Evolutionary conservation across 345 rosid species (phyloP).

Genomic region (Isatis tinctoria): DNA sequence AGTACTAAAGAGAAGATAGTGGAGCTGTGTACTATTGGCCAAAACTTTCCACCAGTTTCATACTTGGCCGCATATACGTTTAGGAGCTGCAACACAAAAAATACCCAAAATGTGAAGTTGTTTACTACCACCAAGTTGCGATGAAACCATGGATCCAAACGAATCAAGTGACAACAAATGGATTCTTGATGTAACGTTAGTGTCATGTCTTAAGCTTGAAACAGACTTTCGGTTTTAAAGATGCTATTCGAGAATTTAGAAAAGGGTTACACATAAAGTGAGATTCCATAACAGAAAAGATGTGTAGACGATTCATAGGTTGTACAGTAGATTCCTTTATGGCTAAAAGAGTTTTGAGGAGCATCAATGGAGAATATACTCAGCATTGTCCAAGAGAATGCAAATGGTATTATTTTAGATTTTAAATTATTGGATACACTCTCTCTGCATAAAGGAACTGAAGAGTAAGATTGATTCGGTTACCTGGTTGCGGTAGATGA

Average conservation of each 20-base stretch:
- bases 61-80: slow-evolving; percentile 74
- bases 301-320: slow-evolving; percentile 9
- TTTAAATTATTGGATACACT: background rate
- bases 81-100: slow-evolving; percentile 55
- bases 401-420: slow-evolving; percentile 10
- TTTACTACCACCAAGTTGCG: slow-evolving; percentile 18
- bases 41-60: slow-evolving; percentile 71
- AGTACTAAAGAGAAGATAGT: slow-evolving; percentile 69
- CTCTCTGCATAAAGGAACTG: background rate
- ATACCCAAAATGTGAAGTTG: slow-evolving; percentile 3
- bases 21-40: slow-evolving; percentile 77
- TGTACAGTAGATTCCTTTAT: slow-evolving; percentile 17
- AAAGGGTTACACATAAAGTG: slow-evolving; percentile 4
- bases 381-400: slow-evolving; percentile 24
- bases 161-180: slow-evolving; percentile 19
- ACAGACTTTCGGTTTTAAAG: slow-evolving; percentile 15
- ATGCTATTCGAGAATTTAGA: slow-evolving; percentile 22
- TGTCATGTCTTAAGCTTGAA: slow-evolving; percentile 13
- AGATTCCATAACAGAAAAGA: slow-evolving; percentile 16
- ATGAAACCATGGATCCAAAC: background rate
- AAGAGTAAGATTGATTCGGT: background rate
- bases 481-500: slow-evolving; percentile 91
- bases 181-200: slow-evolving; percentile 24
- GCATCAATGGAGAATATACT: slow-evolving; percentile 14
- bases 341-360: slow-evolving; percentile 14